Base-by-base conservation (phyloP, 495 filamentous ascomycete genomes). In the Tuber indicum region DNA sequence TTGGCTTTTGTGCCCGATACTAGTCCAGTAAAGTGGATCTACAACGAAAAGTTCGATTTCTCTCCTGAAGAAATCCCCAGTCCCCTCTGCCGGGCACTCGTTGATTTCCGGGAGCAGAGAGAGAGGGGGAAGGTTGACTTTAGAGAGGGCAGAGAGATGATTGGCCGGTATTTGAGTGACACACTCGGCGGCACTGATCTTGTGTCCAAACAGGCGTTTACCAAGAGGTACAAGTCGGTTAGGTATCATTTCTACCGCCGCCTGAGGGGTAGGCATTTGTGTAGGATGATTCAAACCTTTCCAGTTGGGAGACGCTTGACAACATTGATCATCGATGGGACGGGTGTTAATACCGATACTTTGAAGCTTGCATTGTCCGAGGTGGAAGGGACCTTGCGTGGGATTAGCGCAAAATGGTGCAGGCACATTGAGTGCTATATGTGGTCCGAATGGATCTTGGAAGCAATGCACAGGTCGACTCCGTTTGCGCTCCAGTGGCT, bases 401-500 rank as follows among this genome's bases (percentile, higher is more conserved):
- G 81, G 0, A 21, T 83, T 7, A 83, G 81, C 5, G 81, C 78
- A 1, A 82, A 75, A 41, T 58, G 69, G 19, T 83, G 81, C 21
- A 71, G 44, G 36, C 77, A 83, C 7, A 70, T 83, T 0, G 81
- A 83, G 23, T 78, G 81, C 32, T 75, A 58, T 12, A 47, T 74
- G 7, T 82, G 82, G 78, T 52, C 74, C 19, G 78, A 83, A 26
- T 83, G 81, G 81, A 49, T 82, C 0, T 41, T 82, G 14, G 76
- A 76, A 16, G 74, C 47, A 3, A 72, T 78, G 3, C 70, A 78
- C 17, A 39, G 71, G 12, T 26, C 52, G 0, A 43, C 75, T 2
- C 78, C 75, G 0, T 21, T 83, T 36, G 73, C 81, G 0, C 74
- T 83, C 39, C n/a, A 77, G 62, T 80, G 81, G 81, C 74, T 83